Conservation (phyloP, 2,329 filamentous ascomycete genomes). For the Hymenotorrendiella dingleyae region DNA sequence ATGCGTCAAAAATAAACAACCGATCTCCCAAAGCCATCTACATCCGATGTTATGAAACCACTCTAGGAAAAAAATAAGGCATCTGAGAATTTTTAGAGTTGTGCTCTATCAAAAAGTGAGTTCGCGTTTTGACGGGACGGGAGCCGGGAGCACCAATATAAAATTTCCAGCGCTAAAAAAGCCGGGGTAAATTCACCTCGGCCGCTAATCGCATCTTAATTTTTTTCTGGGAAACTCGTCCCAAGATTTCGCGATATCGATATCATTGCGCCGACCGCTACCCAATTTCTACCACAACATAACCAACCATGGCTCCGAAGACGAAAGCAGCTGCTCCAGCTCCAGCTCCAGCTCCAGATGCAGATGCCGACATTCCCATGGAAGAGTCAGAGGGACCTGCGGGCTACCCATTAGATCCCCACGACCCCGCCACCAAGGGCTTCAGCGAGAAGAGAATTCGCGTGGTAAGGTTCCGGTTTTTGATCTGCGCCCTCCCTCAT, state of each 20-base stretch:
- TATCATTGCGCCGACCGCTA: constrained; percentile 4
- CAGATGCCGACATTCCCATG: constrained; percentile 22
- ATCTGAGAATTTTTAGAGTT: too few species aligned
- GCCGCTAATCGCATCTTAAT: too few species aligned
- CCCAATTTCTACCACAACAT: not conserved
- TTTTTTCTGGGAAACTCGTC: too few species aligned
- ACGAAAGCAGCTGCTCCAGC: constrained; percentile 14
- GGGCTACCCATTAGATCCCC: not conserved
- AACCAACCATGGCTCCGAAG: constrained; percentile 17
- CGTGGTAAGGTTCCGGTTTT: constrained; percentile 26
- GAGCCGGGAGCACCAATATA: too few species aligned
- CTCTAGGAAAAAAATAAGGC: too few species aligned
- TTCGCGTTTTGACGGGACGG: too few species aligned
- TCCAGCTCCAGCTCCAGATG: constrained; percentile 3
- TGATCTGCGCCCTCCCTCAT: too few species aligned
- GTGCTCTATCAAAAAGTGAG: too few species aligned
- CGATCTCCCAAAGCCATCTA: constrained; percentile 3
- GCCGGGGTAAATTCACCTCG: too few species aligned
- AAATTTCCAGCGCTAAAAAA: too few species aligned
- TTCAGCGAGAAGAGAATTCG: constrained; percentile 24
- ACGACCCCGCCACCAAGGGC: constrained; percentile 14
- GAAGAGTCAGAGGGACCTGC: constrained; percentile 12
- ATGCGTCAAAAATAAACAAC: too few species aligned
- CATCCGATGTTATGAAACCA: too few species aligned
- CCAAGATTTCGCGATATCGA: not conserved